These are phyloP conservation scores for Kluyveromyces sp. DNA, from an alignment of 1,139 yeast genomes.

Conservation along the genomic window DNA sequence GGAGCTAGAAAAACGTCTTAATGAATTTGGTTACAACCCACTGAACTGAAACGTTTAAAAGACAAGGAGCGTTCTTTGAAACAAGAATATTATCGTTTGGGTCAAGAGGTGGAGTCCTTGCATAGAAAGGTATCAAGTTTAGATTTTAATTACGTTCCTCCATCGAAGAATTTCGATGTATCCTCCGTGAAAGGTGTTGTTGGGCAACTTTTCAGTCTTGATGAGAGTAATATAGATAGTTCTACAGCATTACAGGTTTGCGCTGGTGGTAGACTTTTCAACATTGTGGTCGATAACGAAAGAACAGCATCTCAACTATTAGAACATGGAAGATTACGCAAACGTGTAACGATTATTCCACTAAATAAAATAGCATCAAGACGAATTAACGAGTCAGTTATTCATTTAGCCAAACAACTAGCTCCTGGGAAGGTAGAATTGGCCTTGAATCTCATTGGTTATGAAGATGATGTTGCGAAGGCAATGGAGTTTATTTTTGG, in stretches of 20 bases:
- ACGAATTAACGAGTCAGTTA: constrained; percentile 37
- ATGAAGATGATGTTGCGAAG: constrained; percentile 55
- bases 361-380: constrained; percentile 72
- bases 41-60: constrained; percentile 40
- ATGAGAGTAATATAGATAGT: constrained; percentile 48
- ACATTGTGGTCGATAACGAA: constrained; percentile 86
- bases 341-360: constrained; percentile 89
- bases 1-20: constrained; percentile 39
- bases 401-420: constrained; percentile 51
- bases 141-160: constrained; percentile 67
- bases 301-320: constrained; percentile 74
- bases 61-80: constrained; percentile 35
- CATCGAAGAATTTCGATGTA: constrained; percentile 53
- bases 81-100: constrained; percentile 36
- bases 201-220: constrained; percentile 71
- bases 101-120: constrained; percentile 46
- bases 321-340: constrained; percentile 67
- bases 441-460: constrained; percentile 74
- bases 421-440: constrained; percentile 76
- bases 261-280: constrained; percentile 87
- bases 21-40: constrained; percentile 52
- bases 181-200: constrained; percentile 77
- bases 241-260: constrained; percentile 87
- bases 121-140: constrained; percentile 63
- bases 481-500: constrained; percentile 96